Evolutionary conservation across 148 eudicot genomes (phyloP), one percentile per base, ranked within the genome.

Genomic region (Talinum fruticosum): DNA sequence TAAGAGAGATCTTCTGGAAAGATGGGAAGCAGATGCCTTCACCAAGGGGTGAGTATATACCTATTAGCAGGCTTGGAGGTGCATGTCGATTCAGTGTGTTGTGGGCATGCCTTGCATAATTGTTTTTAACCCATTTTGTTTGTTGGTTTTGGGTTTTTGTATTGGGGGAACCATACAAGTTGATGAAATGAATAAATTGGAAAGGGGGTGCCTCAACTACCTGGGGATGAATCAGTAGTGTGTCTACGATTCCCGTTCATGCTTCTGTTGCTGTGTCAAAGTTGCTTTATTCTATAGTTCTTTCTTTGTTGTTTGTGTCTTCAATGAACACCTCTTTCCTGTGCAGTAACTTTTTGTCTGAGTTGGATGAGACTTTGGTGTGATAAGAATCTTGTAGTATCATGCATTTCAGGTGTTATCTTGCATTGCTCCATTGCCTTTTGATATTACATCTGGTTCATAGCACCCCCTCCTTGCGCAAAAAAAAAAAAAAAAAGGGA

Each of bases 11-110:
- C 77, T 71, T 75, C 16, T 28, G 23, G 76, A 89, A 85, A 61
- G 83, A 88, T 78, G 94, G 92, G 57, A 85, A 86, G 77, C 81
- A 38, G 75, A 53, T 81, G 72, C 84, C 85, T 80, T 72, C 81
- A n/a, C 76, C 75, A 68, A 84, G 81, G 83, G 85, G 92, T 85
- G 79, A 82, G 38, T 71, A 45, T 78, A 28, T 71, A 23, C 33
- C 5, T 34, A 53, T 65, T 72, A 51, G 37, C 66, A 49, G 66
- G 61, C 29, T 47, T 53, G 49, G 24, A 10, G 47, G 69, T 79
- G 69, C 73, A 70, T 62, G 34, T 62, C 64, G 7, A 70, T 75
- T 75, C 10, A 8, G 23, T 32, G 70, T 15, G 44, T 70, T 74
- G 33, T 1, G 28, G 76, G 51, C 44, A 49, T n/a, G 29, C 14